Evolutionary conservation across 2,329 filamentous ascomycete genomes (phyloP).

Genomic region (Mariannaea sp.): DNA sequence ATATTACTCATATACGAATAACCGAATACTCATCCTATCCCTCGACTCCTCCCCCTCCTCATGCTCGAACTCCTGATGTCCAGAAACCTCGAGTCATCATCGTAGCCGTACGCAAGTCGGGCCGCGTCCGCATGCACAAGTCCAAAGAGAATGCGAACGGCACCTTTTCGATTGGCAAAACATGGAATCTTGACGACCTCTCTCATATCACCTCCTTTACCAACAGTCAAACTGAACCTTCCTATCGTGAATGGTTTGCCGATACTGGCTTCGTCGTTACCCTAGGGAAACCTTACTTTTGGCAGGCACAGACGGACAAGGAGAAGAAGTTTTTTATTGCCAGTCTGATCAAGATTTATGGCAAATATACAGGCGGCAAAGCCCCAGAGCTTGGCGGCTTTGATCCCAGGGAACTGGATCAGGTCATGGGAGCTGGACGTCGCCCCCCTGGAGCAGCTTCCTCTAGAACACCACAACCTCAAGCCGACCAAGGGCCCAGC

Average conservation of each 20-base stretch:
- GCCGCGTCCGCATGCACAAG: conserved; percentile 93
- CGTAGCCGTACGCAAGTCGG: conserved; percentile 89
- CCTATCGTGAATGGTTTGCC: conserved; percentile 77
- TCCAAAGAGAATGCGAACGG: conserved; percentile 94
- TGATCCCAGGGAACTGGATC: conserved; percentile 76
- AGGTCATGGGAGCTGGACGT: conserved; percentile 67
- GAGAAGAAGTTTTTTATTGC: conserved; percentile 99
- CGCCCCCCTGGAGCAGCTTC: conserved; percentile 38
- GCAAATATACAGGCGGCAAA: conserved; percentile 91
- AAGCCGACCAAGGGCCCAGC: conserved; percentile 34
- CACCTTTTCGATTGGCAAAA: conserved; percentile 96
- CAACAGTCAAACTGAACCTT: conserved; percentile 59
- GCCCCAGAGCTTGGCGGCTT: conserved; percentile 82
- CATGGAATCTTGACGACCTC: conserved; percentile 94
- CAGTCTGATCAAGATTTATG: conserved; percentile 93
- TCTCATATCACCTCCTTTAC: conserved; percentile 82
- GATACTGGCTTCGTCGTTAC: conserved; percentile 85
- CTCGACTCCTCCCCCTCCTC: conserved; percentile 81
- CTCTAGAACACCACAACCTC: conserved; percentile 36
- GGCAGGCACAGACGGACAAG: conserved; percentile 90
- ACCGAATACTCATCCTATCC: conserved; percentile 84
- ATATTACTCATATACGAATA: conserved; percentile 96
- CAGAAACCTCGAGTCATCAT: conserved; percentile 94
- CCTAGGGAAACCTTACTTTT: conserved; percentile 94
- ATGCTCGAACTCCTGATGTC: conserved; percentile 68